Percentiles rank a stretch among this genome's conserved stretches.
These are phyloP conservation scores for Phytopythium oedochilum DNA, from an alignment of 352 stramenopile species.

Conservation along the genomic window DNA sequence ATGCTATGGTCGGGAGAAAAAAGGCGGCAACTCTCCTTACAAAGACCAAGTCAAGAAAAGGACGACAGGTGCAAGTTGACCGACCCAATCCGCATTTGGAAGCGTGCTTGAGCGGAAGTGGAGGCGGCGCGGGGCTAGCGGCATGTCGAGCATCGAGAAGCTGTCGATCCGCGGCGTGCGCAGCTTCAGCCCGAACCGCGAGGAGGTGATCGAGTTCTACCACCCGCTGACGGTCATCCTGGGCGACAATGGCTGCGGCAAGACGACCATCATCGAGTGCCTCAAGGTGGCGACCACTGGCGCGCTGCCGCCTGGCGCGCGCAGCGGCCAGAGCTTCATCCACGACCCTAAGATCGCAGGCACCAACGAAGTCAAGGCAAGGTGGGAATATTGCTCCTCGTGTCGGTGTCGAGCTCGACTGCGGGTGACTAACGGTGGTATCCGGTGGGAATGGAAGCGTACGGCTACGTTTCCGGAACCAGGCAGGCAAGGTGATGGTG, in stretches of 20 bases:
- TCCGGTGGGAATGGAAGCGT: slow-evolving; percentile 25
- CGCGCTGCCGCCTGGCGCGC: slow-evolving; percentile 87
- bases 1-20: no score
- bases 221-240: slow-evolving; percentile 99
- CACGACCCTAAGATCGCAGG: slow-evolving; percentile 94
- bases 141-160: slow-evolving; percentile 98
- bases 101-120: no score
- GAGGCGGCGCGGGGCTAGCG: no score
- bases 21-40: background rate
- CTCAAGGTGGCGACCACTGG: slow-evolving; percentile 98
- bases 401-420: no score
- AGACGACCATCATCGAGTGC: slow-evolving; percentile 99
- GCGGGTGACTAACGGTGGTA: background rate
- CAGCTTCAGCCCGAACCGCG: slow-evolving; percentile 95
- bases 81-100: no score
- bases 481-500: slow-evolving; percentile 83
- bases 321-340: slow-evolving; percentile 92
- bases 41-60: background rate
- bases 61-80: background rate
- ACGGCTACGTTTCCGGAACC: slow-evolving; percentile 92
- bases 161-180: slow-evolving; percentile 98
- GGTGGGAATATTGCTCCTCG: slow-evolving; percentile 4
- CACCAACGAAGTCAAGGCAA: slow-evolving; percentile 90
- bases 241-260: slow-evolving; percentile 96
- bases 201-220: slow-evolving; percentile 97